Evolutionary conservation across 208 protist species (phyloP), one percentile per base, ranked within the genome.

Genomic region (Borovskyia barvae): DNA sequence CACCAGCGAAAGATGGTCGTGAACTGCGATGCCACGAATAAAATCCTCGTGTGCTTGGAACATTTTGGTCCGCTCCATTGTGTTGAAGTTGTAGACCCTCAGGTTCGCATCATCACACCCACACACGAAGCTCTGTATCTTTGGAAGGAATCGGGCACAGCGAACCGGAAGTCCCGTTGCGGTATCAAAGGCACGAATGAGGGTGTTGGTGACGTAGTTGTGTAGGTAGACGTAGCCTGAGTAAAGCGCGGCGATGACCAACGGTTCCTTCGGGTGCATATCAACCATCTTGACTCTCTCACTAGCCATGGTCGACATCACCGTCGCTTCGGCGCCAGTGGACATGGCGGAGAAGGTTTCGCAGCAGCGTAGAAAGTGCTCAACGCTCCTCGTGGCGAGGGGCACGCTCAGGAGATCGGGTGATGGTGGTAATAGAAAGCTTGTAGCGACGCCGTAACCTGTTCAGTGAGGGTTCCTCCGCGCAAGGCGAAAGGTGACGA

Each of bases 21-120:
- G 98, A 26, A 99, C 94, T 5, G 97, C 97, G 46, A 99, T 74
- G 46, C 76, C 85, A 45, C 98, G 87, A 50, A 99, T 98, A 75
- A 97, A 99, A 78, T 99, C 97, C 36, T 93, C 77, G 66, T 99
- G 97, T 6, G 97, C 98, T 56, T 98, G 97, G 58, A 99, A 98
- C 0, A 84, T 77, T 39, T 97, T 92, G 17, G 98, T 95, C 64
- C 97, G 98, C 71, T 99, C 97, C 87, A 98, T 98, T 17, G 98
- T 99, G 85, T 99, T 98, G 85, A 99, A 99, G 81, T 99, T 99
- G 80, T 97, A 99, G 37, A 99, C 94, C 24, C 95, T 85, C 29
- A 98, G 56, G 37, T 87, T 61, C 75, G 90, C 91, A 65, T 99
- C 97, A 68, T 99, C 98, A 3, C 93, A 79, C 36, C 98, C 98